Conservation (phyloP, 2,329 filamentous ascomycete species). For the Beauveria scarabaeidicola region DNA sequence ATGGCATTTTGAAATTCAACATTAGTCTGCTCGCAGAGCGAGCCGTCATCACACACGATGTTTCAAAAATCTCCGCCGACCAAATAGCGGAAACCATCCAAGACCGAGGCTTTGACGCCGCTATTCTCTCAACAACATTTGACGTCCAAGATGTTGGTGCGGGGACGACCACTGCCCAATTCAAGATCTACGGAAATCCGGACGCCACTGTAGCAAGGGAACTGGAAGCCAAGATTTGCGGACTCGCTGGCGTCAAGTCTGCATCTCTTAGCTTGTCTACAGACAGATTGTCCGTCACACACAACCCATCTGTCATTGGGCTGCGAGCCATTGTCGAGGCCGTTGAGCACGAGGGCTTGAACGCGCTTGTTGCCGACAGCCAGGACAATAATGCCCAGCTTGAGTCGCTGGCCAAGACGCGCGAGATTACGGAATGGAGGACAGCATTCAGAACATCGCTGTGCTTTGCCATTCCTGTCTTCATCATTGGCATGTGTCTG, state of each 20-base stretch:
- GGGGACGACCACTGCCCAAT: constrained; percentile 56
- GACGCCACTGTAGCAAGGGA: constrained; percentile 63
- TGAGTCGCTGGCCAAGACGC: constrained; percentile 90
- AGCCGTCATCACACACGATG: constrained; percentile 79
- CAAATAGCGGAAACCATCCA: constrained; percentile 79
- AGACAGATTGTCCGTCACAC: constrained; percentile 63
- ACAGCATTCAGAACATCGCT: constrained; percentile 70
- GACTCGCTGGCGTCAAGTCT: constrained; percentile 63
- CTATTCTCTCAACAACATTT: constrained; percentile 66
- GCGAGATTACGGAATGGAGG: constrained; percentile 90
- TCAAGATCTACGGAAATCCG: constrained; percentile 75
- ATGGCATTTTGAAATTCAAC: constrained; percentile 81
- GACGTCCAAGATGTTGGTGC: constrained; percentile 46
- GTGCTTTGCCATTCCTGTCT: constrained; percentile 80
- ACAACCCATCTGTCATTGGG: constrained; percentile 64
- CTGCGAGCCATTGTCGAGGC: constrained; percentile 74
- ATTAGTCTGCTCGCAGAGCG: constrained; percentile 90
- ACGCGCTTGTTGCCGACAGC: constrained; percentile 80
- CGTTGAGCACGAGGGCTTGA: constrained; percentile 75
- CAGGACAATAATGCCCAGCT: constrained; percentile 96
- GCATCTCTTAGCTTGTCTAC: constrained; percentile 66
- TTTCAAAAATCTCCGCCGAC: constrained; percentile 58
- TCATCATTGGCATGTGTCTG: constrained; percentile 85
- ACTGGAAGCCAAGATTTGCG: constrained; percentile 59
- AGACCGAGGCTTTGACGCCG: constrained; percentile 80